Percentiles rank a stretch among this genome's conserved stretches.
Conservation (phyloP, 2,329 filamentous ascomycete species). For the Cladosporium sp. region DNA sequence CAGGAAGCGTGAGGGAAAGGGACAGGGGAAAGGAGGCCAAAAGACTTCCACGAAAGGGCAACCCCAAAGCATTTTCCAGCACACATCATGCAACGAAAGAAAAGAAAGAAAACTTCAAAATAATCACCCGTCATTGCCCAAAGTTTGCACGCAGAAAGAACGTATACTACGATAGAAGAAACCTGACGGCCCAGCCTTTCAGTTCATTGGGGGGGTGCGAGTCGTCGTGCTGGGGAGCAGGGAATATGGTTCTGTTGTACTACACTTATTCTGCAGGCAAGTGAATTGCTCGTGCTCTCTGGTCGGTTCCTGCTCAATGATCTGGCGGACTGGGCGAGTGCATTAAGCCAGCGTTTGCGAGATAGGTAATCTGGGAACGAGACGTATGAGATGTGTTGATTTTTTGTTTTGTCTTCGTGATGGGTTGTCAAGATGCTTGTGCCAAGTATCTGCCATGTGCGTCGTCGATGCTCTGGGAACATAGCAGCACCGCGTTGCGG, state of each 20-base stretch:
- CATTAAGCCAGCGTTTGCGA: background rate
- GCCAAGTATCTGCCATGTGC: background rate
- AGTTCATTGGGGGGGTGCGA: background rate
- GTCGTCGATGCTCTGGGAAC: background rate
- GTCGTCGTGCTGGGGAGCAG: background rate
- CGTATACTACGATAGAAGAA: background rate
- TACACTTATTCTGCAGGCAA: background rate
- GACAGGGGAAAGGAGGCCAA: background rate
- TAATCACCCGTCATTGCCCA: background rate
- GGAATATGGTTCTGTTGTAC: background rate
- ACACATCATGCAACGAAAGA: conserved; percentile 1
- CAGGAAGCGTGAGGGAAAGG: conserved; percentile 21
- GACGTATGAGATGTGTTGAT: background rate
- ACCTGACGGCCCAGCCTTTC: background rate
- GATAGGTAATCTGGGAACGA: background rate
- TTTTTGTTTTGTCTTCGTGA: background rate
- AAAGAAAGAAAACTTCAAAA: conserved; percentile 7
- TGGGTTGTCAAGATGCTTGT: background rate
- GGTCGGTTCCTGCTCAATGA: no score
- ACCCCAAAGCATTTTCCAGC: background rate
- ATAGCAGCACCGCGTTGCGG: no score
- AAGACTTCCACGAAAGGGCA: conserved; percentile 5
- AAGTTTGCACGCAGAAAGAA: background rate
- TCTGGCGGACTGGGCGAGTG: background rate
- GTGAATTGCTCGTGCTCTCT: background rate